Evolutionary conservation across 371 early-diverging fungal genomes (phyloP), one percentile per base, ranked within the genome.

Genomic region (Actinomortierella wolfii): DNA sequence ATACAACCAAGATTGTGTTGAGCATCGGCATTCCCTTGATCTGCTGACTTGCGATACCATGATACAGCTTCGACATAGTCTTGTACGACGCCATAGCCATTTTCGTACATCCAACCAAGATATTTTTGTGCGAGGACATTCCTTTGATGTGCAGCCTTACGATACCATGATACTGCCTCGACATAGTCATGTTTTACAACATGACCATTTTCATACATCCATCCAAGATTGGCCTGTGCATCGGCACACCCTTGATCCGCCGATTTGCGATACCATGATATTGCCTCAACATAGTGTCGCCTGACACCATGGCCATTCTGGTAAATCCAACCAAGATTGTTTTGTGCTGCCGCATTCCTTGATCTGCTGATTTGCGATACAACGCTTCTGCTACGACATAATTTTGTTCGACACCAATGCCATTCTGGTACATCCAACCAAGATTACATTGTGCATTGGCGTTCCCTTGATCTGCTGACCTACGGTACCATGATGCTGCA

Each of bases 381-480:
- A 81, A 64, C 18, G 64, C 59, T 57, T 92, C 92, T 28, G 90
- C 87, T 34, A 67, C 70, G 44, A 78, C 77, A 73, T 77, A 83
- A 56, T 90, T 83, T 34, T 73, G 74, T 41, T 71, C 64, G n/a
- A 80, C 53, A 5, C 91, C 91, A 15, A 90, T 75, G n/a, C 89
- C 91, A 75, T 90, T 90, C 63, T 97, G 96, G 74, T 81, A 82
- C n/a, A n/a, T n/a, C n/a, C n/a, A n/a, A n/a, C n/a, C n/a, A n/a
- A n/a, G n/a, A n/a, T n/a, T n/a, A n/a, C n/a, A n/a, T n/a, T n/a
- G n/a, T n/a, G n/a, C n/a, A n/a, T n/a, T n/a, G n/a, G n/a, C n/a
- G n/a, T n/a, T n/a, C n/a, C n/a, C n/a, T n/a, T n/a, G n/a, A n/a
- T n/a, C n/a, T n/a, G n/a, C n/a, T n/a, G n/a, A n/a, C n/a, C n/a